Base-by-base conservation (phyloP, 2,329 filamentous ascomycete species). In the Conoideocrella luteorostrata region DNA sequence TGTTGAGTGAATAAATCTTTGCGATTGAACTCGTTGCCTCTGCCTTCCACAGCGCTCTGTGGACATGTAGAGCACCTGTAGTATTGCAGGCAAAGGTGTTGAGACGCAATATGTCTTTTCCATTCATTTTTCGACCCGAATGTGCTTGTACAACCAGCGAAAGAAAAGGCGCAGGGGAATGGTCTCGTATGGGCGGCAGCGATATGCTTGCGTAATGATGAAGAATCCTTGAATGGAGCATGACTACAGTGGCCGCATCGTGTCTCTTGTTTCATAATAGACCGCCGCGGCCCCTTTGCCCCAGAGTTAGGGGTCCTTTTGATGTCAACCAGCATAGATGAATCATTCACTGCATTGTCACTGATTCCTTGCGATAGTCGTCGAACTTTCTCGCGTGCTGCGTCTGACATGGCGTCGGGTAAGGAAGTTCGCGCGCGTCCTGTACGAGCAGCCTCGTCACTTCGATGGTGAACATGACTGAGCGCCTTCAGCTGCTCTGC, bases 1-100 rank as follows among this genome's bases (percentile, higher is more conserved):
- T 98, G 91, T 59, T 97, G 91, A 0, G 88, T 91, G 62, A 96
- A 98, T 11, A 98, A 77, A 59, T 97, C 91, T 62, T 95, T 96
- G 55, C 91, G 84, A 63, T 96, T 96, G 65, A 96, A 96, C 61
- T 84, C 80, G 48, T 80, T 80, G 4, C 74, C 75, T 50, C 76
- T 79, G 26, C 76, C 75, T 47, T 80, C 76, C 0, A 66, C 62
- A 2, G 68, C 68, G 45, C 65, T 72, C 45, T 73, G 70, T 0
- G 77, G 74, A 46, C 80, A 84, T 2, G 74, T 68, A 0, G 80
- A 82, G 50, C 80, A 84, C 17, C 80, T 73, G 53, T 83, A 84
- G 52, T 76, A 83, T 39, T 76, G 75, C 15, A 84, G 60, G 51
- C 80, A 83, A 18, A 98, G 75, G 65, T 98, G 93, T 54, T 96